Evolutionary conservation across 495 filamentous ascomycete species (phyloP), one percentile per base, ranked within the genome.

Genomic region (Penicillium pancosmium): DNA sequence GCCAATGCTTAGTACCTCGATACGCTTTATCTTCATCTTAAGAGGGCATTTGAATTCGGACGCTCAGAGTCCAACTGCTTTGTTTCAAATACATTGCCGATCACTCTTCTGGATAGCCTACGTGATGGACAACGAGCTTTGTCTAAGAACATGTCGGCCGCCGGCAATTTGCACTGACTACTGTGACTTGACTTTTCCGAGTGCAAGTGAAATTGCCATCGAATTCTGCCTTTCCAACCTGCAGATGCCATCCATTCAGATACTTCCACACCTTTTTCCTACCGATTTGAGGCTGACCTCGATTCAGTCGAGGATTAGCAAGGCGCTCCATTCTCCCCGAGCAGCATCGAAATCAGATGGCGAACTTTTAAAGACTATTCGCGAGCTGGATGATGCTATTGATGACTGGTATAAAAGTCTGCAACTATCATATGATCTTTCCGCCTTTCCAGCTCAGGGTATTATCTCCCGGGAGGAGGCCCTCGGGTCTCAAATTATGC

Each of bases 81-180:
- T 44, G 41, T 19, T 44, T 44, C n/a, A 44, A 10, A 13, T 44
- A 44, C 41, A 44, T 10, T 44, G 41, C n/a, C 41, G 41, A 44
- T 16, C 41, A 18, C 41, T 44, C 4, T 44, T 44, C n/a, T 44
- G 41, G 41, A 44, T 44, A 44, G 41, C 41, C n/a, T 44, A 44
- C 41, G 16, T 44, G 41, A 44, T 44, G 41, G 41, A 44, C n/a
- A 18, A 16, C 16, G 41, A 44, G 10, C 41, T 44, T 44, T 44
- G 41, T 10, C 16, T 44, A 44, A 21, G 41, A 10, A 44, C 41
- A 1, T 44, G 41, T 44, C 15, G 41, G 16, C 41, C 41, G 16
- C 41, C 41, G n/a, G 41, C 41, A 16, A 44, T 44, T 44, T 44
- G 15, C 16, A 10, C n/a, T n/a, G 41, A 44, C n/a, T 44, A 44